Evolutionary conservation across 441 rosid species (phyloP).

Genomic region (California macrophylla): DNA sequence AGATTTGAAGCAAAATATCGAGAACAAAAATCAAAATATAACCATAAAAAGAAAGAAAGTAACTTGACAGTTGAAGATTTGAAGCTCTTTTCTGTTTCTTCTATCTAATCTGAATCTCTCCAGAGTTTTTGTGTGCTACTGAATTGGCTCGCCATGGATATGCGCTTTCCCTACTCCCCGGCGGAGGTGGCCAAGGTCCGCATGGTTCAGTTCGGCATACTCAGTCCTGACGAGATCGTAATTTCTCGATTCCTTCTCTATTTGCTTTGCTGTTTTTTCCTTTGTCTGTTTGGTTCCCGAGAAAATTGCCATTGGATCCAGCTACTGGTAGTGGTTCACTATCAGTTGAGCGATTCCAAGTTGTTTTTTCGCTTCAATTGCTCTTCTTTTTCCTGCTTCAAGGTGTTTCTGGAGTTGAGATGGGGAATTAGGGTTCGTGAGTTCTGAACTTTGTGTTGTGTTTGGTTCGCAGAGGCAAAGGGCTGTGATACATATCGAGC

Average conservation of each 20-base stretch:
- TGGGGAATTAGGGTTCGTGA: neutral
- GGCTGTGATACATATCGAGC: slow-evolving; percentile 89
- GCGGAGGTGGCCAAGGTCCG: slow-evolving; percentile 97
- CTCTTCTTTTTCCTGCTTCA: neutral
- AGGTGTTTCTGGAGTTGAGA: neutral
- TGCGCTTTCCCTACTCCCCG: slow-evolving; percentile 76
- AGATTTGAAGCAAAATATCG: neutral
- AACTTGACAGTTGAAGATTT: neutral
- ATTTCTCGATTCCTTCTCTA: slow-evolving; percentile 15
- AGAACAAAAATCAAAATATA: neutral
- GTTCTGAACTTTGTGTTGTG: slow-evolving; percentile 2
- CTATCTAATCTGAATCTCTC: neutral
- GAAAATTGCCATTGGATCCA: slow-evolving; percentile 1
- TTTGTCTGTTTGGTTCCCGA: slow-evolving; percentile 10
- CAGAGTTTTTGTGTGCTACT: slow-evolving; percentile 13
- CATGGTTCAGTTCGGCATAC: slow-evolving; percentile 55
- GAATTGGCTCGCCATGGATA: slow-evolving; percentile 51
- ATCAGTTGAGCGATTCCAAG: slow-evolving; percentile 1
- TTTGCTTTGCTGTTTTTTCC: neutral
- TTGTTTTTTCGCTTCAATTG: neutral
- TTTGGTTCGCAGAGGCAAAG: slow-evolving; percentile 71
- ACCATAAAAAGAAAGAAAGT: neutral
- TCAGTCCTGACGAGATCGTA: slow-evolving; percentile 70
- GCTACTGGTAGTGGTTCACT: neutral
- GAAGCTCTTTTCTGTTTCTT: neutral